These are phyloP conservation scores for Beauveria asiatica DNA, from an alignment of 2,329 filamentous ascomycete genomes.

Conservation along the genomic window DNA sequence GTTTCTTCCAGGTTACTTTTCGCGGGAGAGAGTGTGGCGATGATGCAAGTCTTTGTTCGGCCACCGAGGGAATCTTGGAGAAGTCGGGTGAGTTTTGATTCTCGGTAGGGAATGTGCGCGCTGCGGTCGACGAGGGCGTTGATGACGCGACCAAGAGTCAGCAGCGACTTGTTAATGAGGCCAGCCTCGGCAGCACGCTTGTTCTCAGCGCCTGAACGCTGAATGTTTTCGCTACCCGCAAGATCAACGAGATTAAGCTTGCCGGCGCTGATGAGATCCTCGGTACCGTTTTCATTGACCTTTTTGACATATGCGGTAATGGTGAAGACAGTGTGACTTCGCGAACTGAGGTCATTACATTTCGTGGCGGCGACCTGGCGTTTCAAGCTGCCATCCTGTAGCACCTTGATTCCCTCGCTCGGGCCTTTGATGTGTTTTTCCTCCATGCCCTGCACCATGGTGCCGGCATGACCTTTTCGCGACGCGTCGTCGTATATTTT, in stretches of 20 bases:
- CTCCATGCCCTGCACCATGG: constrained; percentile 95
- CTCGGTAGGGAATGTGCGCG: constrained; percentile 81
- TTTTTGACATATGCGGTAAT: constrained; percentile 87
- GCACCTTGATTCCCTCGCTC: constrained; percentile 74
- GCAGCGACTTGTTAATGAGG: constrained; percentile 93
- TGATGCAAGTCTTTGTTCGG: constrained; percentile 95
- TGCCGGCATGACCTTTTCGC: constrained; percentile 75
- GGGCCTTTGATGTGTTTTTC: constrained; percentile 87
- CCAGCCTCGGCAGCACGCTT: constrained; percentile 94
- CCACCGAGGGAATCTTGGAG: constrained; percentile 95
- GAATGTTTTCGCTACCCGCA: constrained; percentile 95
- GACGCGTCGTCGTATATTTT: constrained; percentile 93
- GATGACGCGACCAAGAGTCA: constrained; percentile 92
- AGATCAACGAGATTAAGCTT: constrained; percentile 96
- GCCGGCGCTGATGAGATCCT: constrained; percentile 82
- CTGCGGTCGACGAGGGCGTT: constrained; percentile 90
- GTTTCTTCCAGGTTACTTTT: constrained; percentile 96
- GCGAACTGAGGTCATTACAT: constrained; percentile 94
- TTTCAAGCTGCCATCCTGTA: constrained; percentile 84
- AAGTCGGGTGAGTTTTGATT: constrained; percentile 91
- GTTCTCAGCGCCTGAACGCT: constrained; percentile 93
- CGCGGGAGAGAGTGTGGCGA: constrained; percentile 89
- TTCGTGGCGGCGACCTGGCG: constrained; percentile 99
- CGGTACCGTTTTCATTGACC: constrained; percentile 69
- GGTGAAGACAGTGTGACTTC: constrained; percentile 96